A percentile compares a stretch with the other conserved stretches of the same genome.
These are phyloP conservation scores for Ambrosiella cleistominuta DNA, from an alignment of 2,329 filamentous ascomycete genomes.

Conservation along the genomic window DNA sequence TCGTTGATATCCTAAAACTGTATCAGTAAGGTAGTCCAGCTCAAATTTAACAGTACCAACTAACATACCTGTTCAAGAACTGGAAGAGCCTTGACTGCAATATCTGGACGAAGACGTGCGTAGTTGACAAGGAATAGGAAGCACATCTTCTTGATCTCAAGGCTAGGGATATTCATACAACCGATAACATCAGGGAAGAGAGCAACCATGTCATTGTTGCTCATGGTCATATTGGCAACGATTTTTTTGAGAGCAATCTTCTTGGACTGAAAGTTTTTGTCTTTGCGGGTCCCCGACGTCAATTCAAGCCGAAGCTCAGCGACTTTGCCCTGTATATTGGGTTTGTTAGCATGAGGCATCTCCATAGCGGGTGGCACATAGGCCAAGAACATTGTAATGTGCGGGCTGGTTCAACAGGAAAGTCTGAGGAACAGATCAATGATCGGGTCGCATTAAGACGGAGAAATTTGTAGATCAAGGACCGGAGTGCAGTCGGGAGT, in stretches of 20 bases:
- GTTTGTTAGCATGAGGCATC: slow-evolving; percentile 17
- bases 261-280: slow-evolving; percentile 88
- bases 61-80: slow-evolving; percentile 45
- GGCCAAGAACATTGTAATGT: slow-evolving; percentile 32
- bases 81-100: slow-evolving; percentile 81
- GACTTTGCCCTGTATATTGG: slow-evolving; percentile 78
- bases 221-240: slow-evolving; percentile 99
- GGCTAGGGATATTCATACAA: slow-evolving; percentile 84
- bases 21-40: slow-evolving; percentile 13
- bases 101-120: slow-evolving; percentile 80
- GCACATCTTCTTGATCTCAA: slow-evolving; percentile 99
- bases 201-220: slow-evolving; percentile 98
- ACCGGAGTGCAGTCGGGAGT: too few relatives aligned
- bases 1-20: slow-evolving; percentile 69
- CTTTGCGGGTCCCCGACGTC: slow-evolving; percentile 78
- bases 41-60: not conserved
- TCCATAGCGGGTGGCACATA: slow-evolving; percentile 28
- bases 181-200: slow-evolving; percentile 87
- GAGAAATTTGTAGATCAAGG: too few relatives aligned
- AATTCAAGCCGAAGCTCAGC: slow-evolving; percentile 90
- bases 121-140: slow-evolving; percentile 97
- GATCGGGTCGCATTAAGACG: too few relatives aligned
- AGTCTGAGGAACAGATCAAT: too few relatives aligned
- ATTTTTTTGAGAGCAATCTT: slow-evolving; percentile 99
- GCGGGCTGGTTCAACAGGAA: not conserved